Evolutionary conservation across 2,329 filamentous ascomycete genomes (phyloP), one percentile per base, ranked within the genome.

Genomic region (Pestalotiopsis sp.): DNA sequence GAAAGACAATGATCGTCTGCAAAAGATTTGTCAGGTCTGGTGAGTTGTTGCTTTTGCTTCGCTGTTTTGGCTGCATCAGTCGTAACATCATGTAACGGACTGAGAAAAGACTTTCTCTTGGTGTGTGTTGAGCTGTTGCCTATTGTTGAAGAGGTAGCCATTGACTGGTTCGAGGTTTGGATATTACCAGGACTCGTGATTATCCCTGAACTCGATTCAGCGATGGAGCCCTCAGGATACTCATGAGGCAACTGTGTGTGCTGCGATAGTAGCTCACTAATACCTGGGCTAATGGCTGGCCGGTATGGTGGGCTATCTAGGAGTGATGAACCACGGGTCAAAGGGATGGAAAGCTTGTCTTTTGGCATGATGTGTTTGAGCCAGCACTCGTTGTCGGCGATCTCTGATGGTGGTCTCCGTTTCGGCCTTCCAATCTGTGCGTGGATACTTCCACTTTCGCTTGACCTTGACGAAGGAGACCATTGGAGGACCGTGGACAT

Each of bases 381-480:
- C 68, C 68, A 69, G 17, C 31, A 65, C 41, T 45, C 45, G 31
- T 69, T 63, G 9, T 67, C 68, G 39, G 49, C 66, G 20, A 68
- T 45, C n/a, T 67, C 36, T 11, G 66, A 49, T 60, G 59, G 31
- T 25, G 73, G 74, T 49, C 64, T 20, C 25, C 71, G 69, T 25
- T 75, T 68, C 12, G 69, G 68, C 39, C 65, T 63, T 20, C 67
- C 52, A 45, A 72, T 71, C 60, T 67, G 36, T 11, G 27, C 65
- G 36, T 55, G 36, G n/a, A 67, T 23, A 45, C 65, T 67, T 5
- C n/a, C 45, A n/a, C 38, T 39, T 25, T 25, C 64, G 70, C 59
- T 74, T 74, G 39, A 75, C 68, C 65, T 78, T 74, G 41, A 77
- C 74, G 31, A 73, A 58, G 76, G 72, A 41, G 74, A 74, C 75